Evolutionary conservation across 108 stramenopile genomes (phyloP).

Genomic region (Conticribra weissflogii): DNA sequence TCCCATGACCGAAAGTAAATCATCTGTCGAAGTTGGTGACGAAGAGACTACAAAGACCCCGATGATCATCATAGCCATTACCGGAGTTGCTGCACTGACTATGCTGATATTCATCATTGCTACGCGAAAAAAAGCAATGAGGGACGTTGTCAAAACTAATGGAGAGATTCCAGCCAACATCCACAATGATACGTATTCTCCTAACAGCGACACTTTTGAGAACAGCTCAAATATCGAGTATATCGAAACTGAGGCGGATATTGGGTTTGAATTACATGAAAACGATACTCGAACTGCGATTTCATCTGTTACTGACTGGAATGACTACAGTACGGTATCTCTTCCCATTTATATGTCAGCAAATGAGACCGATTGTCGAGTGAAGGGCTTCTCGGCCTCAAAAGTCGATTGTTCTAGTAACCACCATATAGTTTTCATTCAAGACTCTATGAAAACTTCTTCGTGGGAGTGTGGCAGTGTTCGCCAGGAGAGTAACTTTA

Average conservation of each 20-base stretch:
- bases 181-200: neutral
- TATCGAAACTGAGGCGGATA: neutral
- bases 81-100: neutral
- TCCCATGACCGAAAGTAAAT: neutral
- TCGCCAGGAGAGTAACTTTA: neutral
- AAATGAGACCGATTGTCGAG: neutral
- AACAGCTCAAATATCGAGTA: too few relatives aligned
- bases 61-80: neutral
- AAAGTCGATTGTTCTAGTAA: neutral
- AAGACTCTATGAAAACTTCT: neutral
- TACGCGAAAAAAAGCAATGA: neutral
- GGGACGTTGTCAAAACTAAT: neutral
- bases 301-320: constrained; percentile 25
- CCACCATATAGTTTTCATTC: too few relatives aligned
- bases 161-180: neutral
- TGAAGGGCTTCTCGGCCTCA: neutral
- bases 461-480: neutral
- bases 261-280: constrained; percentile 18
- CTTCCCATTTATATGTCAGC: neutral
- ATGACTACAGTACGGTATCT: constrained; percentile 8
- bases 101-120: neutral
- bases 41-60: neutral
- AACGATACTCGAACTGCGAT: constrained; percentile 12
- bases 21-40: neutral
- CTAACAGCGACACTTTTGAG: neutral